Evolutionary conservation across 2,329 filamentous ascomycete genomes (phyloP).

Genomic region (Fusarium musae): DNA sequence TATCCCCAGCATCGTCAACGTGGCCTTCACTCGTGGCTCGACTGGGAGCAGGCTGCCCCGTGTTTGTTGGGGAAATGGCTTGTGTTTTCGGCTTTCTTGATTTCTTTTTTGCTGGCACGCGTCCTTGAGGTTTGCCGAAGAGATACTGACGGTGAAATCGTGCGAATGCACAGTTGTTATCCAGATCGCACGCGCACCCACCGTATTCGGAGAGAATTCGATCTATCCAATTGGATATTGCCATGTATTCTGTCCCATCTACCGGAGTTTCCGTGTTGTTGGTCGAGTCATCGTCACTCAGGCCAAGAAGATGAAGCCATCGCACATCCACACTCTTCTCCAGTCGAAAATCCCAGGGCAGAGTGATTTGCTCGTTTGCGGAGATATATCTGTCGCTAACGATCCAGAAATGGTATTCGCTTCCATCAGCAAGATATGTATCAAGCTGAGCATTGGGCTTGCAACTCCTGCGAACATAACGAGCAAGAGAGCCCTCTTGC

Average conservation of each 20-base stretch:
- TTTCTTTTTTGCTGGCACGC: slow-evolving; percentile 59
- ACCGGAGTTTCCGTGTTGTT: slow-evolving; percentile 64
- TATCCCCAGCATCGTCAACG: slow-evolving; percentile 64
- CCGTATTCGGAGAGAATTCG: slow-evolving; percentile 81
- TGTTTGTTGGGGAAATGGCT: slow-evolving; percentile 70
- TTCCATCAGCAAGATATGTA: slow-evolving; percentile 81
- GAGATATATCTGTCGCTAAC: slow-evolving; percentile 82
- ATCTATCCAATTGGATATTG: slow-evolving; percentile 72
- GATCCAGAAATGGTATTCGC: slow-evolving; percentile 92
- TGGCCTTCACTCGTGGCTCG: slow-evolving; percentile 72
- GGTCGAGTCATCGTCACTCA: slow-evolving; percentile 68
- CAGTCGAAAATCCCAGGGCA: slow-evolving; percentile 74
- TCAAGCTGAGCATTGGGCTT: slow-evolving; percentile 89
- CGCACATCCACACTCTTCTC: slow-evolving; percentile 64
- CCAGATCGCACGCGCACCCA: slow-evolving; percentile 78
- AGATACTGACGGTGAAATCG: slow-evolving; percentile 71
- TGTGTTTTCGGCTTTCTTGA: slow-evolving; percentile 65
- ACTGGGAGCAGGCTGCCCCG: slow-evolving; percentile 70
- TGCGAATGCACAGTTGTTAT: slow-evolving; percentile 70
- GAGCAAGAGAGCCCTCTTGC: slow-evolving; percentile 83
- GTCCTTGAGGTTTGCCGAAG: slow-evolving; percentile 56
- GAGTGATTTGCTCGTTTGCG: slow-evolving; percentile 71
- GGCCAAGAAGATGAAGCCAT: slow-evolving; percentile 68
- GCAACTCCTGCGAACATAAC: slow-evolving; percentile 93
- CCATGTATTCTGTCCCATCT: slow-evolving; percentile 69